phyloP scores from a whole-genome alignment of 2,329 filamentous ascomycete species.

The Microdochium paspali region DNA sequence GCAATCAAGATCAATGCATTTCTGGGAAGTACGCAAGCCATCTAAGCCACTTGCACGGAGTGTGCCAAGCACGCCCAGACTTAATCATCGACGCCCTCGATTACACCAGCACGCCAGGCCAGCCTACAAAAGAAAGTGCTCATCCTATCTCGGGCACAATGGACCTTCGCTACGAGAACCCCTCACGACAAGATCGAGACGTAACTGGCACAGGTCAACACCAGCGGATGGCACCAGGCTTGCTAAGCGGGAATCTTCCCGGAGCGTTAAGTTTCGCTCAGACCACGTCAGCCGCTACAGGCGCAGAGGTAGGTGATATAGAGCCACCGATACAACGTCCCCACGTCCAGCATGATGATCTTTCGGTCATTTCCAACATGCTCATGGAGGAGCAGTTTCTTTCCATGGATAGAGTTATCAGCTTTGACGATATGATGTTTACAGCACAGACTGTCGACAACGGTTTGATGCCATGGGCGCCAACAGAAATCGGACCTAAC shows the following conservation, averaged over 20 bases:
- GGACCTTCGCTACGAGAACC: too few species aligned
- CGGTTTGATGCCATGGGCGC: background rate
- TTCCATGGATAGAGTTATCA: slow-evolving; percentile 21
- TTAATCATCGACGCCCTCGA: slow-evolving; percentile 6
- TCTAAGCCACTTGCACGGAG: slow-evolving; percentile 6
- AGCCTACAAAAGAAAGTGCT: too few species aligned
- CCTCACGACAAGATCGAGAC: too few species aligned
- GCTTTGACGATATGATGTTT: slow-evolving; percentile 22
- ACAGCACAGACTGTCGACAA: background rate
- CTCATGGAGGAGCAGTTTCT: slow-evolving; percentile 12
- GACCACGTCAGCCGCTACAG: background rate
- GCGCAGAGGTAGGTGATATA: background rate
- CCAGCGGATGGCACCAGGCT: too few species aligned
- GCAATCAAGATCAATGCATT: slow-evolving; percentile 1
- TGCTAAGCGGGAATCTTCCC: too few species aligned
- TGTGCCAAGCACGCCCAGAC: slow-evolving; percentile 3
- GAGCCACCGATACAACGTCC: background rate
- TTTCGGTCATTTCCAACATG: slow-evolving; percentile 17
- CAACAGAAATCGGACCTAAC: background rate
- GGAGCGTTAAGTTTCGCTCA: background rate
- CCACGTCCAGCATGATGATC: slow-evolving; percentile 6
- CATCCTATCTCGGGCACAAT: too few species aligned
- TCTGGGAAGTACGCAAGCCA: slow-evolving; percentile 11
- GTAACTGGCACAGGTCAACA: too few species aligned
- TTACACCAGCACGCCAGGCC: slow-evolving; percentile 5